These are phyloP conservation scores for Mimosa bimucronata DNA, from an alignment of 306 rosid species.

Conservation along the genomic window DNA sequence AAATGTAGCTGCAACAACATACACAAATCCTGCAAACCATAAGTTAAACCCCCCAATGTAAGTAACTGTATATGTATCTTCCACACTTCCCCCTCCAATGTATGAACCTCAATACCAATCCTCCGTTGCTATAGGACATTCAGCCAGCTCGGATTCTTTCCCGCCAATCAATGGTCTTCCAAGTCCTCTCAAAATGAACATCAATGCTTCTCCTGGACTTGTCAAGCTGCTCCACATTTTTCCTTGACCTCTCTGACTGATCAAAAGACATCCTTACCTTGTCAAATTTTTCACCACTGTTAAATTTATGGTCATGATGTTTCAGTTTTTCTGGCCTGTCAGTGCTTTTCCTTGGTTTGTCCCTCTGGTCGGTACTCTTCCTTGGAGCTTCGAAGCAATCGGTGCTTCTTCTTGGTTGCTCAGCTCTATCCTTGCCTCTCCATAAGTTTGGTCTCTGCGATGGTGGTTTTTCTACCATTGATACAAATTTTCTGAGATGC, in stretches of 20 bases:
- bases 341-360: slow-evolving; percentile 66
- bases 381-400: slow-evolving; percentile 67
- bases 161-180: slow-evolving; percentile 76
- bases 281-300: slow-evolving; percentile 51
- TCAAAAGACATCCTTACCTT: slow-evolving; percentile 54
- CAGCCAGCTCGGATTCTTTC: slow-evolving; percentile 65
- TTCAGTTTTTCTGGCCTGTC: slow-evolving; percentile 57
- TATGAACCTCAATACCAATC: slow-evolving; percentile 31
- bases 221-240: slow-evolving; percentile 60
- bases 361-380: slow-evolving; percentile 66
- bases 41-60: slow-evolving; percentile 51
- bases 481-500: slow-evolving; percentile 67
- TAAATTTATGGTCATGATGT: slow-evolving; percentile 48
- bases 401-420: slow-evolving; percentile 54
- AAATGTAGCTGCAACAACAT: slow-evolving; percentile 30
- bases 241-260: slow-evolving; percentile 59
- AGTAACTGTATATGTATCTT: slow-evolving; percentile 38
- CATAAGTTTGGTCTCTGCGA: slow-evolving; percentile 46
- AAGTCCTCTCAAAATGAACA: slow-evolving; percentile 60
- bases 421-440: slow-evolving; percentile 54
- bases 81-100: slow-evolving; percentile 35
- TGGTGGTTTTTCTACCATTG: slow-evolving; percentile 50
- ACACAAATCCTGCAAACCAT: slow-evolving; percentile 41
- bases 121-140: slow-evolving; percentile 31
- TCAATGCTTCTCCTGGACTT: slow-evolving; percentile 69